Base-by-base conservation (phyloP, 768 basidiomycete species). In the Hygrophorus russula region DNA sequence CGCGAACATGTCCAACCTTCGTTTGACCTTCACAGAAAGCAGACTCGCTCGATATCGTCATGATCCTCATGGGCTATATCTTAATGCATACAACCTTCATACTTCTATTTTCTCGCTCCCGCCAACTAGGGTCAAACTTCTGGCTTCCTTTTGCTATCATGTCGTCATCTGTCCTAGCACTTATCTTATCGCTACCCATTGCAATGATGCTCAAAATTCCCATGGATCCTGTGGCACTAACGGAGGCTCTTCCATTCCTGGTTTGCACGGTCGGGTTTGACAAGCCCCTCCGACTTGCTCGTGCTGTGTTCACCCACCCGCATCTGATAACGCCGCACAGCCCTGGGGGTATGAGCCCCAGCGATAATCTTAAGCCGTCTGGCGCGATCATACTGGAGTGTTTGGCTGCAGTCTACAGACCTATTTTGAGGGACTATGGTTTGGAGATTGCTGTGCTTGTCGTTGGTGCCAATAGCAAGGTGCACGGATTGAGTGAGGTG, bases 201-300 rank as follows among this genome's bases (percentile, higher is more conserved):
- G 80, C 80, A 6, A 67, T 74, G 61, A 59, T 73, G 10, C 70
- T 97, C 46, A 71, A 73, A 52, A 89, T 99, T 46, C 83, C 81
- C 14, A 81, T 99, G 52, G 93, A 98, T 59, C 90, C 91, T 1
- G 82, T 98, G 42, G 82, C 82, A 8, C 72, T 99, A 40, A 90
- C 88, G 8, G 96, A 99, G 60, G 94, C 96, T 0, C 74, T 99
- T 0, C 96, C 96, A 0, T 98, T 98, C 79, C 70, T 98, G 38
- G 93, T 99, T 29, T 94, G 94, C 61, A 96, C 92, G 1, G 80
- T 99, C 47, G 94, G 94, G 5, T 99, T 98, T 60, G 96, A 99
- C 64, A 98, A 99, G 60, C 94, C 93, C 0, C 80, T 94, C 36
- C 77, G 88, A 5, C 79, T 99, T 18, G 93, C 92, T 2, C 74